phyloP scores from a whole-genome alignment of 106 monocot genomes.

The Dendrobium catenatum region DNA sequence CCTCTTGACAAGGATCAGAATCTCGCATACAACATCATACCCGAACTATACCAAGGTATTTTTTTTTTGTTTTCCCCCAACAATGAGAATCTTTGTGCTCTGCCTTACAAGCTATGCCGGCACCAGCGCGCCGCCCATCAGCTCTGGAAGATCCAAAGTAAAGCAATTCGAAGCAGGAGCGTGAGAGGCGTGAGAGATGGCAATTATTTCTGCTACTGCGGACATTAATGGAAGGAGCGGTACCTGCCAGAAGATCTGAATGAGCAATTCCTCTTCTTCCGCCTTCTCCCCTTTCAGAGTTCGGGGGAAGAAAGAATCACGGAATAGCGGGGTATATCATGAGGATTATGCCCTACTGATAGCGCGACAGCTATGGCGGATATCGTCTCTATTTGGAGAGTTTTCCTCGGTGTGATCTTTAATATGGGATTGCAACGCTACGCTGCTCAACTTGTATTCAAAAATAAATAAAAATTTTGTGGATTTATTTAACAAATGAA shows the following conservation, averaged over 20 bases:
- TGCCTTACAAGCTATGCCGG: neutral
- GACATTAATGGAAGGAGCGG: neutral
- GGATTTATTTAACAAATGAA: no score
- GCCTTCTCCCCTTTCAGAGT: neutral
- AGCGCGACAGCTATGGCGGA: neutral
- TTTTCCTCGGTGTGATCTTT: no score
- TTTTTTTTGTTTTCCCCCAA: neutral
- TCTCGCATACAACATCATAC: neutral
- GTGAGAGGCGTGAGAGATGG: neutral
- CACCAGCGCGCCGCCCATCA: neutral
- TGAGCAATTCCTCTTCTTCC: neutral
- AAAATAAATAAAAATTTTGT: no score
- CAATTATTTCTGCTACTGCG: neutral
- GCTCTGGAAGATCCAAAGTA: neutral
- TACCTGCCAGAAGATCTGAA: neutral
- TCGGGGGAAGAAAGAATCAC: conserved; percentile 3
- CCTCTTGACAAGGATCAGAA: neutral
- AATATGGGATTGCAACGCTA: no score
- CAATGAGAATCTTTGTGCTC: neutral
- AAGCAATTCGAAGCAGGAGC: neutral
- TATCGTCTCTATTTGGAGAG: neutral
- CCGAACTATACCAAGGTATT: neutral
- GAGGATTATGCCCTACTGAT: conserved; percentile 21
- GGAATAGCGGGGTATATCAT: no score
- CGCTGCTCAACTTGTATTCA: no score